Evolutionary conservation across 139 green algal species (phyloP).

Genomic region (Medakamo hakoo): DNA sequence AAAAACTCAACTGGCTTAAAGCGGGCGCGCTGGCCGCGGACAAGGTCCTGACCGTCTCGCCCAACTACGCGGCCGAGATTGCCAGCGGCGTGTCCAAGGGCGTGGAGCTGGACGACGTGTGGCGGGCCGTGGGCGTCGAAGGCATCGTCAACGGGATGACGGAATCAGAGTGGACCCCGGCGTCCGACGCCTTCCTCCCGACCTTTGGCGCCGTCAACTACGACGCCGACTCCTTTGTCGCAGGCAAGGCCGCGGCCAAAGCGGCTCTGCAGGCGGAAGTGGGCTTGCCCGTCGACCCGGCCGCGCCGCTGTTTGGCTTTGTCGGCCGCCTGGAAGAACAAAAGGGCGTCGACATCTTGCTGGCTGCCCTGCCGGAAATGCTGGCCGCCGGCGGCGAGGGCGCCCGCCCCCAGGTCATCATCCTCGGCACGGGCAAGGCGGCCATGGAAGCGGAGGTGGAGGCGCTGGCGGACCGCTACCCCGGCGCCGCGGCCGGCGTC

Average conservation of each 20-base stretch:
- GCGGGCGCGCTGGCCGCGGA: slow-evolving; percentile 72
- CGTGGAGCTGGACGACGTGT: slow-evolving; percentile 71
- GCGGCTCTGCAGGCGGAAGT: slow-evolving; percentile 58
- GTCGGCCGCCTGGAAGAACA: slow-evolving; percentile 95
- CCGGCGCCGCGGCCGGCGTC: slow-evolving; percentile 55
- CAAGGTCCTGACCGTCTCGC: slow-evolving; percentile 88
- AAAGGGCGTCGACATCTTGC: slow-evolving; percentile 96
- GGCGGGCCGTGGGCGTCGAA: slow-evolving; percentile 58
- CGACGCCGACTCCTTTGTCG: slow-evolving; percentile 58
- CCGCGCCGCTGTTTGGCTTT: slow-evolving; percentile 71
- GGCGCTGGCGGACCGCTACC: slow-evolving; percentile 55
- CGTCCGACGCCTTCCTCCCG: slow-evolving; percentile 81
- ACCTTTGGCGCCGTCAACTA: slow-evolving; percentile 87
- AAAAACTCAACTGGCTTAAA: slow-evolving; percentile 97
- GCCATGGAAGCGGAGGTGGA: slow-evolving; percentile 58
- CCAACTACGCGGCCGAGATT: slow-evolving; percentile 94
- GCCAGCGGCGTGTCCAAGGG: slow-evolving; percentile 43
- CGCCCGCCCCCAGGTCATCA: slow-evolving; percentile 45
- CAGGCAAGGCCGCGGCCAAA: slow-evolving; percentile 84
- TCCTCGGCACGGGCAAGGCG: slow-evolving; percentile 96
- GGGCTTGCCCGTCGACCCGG: slow-evolving; percentile 57
- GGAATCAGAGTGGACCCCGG: slow-evolving; percentile 81
- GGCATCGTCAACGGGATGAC: slow-evolving; percentile 99
- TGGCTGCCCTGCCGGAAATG: slow-evolving; percentile 41
- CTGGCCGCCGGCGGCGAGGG: not conserved